These are phyloP conservation scores for Leccinum solheimii DNA, from an alignment of 1,284 basidiomycete genomes.

Conservation along the genomic window DNA sequence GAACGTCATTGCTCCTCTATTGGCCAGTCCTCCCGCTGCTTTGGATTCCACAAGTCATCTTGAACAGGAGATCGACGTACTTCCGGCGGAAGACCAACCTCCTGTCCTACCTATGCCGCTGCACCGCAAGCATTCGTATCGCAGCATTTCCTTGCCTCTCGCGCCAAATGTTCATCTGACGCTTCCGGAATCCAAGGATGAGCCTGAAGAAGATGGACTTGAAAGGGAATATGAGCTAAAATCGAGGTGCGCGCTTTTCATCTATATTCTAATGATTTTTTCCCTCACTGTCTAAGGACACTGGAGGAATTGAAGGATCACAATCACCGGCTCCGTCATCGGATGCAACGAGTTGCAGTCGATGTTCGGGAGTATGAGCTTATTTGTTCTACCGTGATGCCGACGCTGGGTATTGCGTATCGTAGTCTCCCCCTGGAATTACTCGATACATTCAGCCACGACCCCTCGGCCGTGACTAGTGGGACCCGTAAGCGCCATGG, in stretches of 20 bases:
- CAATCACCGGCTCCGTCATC: conserved; percentile 63
- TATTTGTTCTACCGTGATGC: conserved; percentile 51
- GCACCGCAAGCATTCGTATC: conserved; percentile 26
- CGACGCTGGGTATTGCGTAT: conserved; percentile 48
- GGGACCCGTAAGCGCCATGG: conserved; percentile 55
- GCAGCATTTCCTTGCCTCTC: conserved; percentile 29
- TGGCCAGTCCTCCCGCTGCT: conserved; percentile 1
- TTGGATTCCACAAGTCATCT: conserved; percentile 1
- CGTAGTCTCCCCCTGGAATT: conserved; percentile 58
- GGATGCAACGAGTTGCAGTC: conserved; percentile 62
- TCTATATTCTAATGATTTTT: conserved; percentile 6
- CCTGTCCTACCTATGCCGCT: conserved; percentile 18
- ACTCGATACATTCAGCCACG: conserved; percentile 69
- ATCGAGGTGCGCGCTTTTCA: conserved; percentile 46
- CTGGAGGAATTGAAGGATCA: conserved; percentile 57
- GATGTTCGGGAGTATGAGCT: conserved; percentile 64
- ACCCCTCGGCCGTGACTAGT: conserved; percentile 69
- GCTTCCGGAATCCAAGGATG: conserved; percentile 37
- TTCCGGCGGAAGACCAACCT: conserved; percentile 1
- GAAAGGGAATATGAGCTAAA: conserved; percentile 60
- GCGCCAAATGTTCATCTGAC: conserved; percentile 6
- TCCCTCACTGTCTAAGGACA: conserved; percentile 41
- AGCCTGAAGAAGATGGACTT: conserved; percentile 48
- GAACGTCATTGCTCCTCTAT: conserved; percentile 5
- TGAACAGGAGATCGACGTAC: conserved; percentile 7